Conservation (phyloP, 2,329 filamentous ascomycete species). For the Cladosporium oxysporum region DNA sequence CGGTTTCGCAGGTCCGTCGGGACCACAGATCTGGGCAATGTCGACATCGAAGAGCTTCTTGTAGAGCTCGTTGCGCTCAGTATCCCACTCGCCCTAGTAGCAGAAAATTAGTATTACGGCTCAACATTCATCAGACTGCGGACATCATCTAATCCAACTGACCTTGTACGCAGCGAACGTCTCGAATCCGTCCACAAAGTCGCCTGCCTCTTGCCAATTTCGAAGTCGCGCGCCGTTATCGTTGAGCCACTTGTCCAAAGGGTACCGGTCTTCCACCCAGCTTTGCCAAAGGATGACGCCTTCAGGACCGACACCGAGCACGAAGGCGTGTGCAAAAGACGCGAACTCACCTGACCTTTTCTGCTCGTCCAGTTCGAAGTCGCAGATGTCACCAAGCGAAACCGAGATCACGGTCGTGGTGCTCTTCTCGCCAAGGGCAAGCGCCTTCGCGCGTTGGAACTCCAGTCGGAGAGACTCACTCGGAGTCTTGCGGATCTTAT, state of each 20-base stretch:
- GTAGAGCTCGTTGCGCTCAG: background rate
- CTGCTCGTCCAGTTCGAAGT: background rate
- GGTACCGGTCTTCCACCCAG: background rate
- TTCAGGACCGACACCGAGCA: background rate
- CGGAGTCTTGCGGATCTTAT: background rate
- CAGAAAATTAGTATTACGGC: background rate
- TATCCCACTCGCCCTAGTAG: background rate
- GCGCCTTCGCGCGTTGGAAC: background rate
- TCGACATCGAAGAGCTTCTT: background rate
- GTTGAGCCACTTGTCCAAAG: background rate
- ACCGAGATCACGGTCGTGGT: background rate
- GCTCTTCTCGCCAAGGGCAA: background rate
- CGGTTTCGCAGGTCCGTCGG: background rate
- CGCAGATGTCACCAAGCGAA: background rate
- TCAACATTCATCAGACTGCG: background rate
- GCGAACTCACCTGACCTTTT: background rate
- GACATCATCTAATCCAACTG: background rate
- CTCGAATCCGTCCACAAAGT: background rate
- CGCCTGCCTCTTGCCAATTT: background rate
- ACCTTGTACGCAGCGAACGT: background rate
- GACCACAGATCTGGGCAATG: background rate
- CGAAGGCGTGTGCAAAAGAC: background rate
- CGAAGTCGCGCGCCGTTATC: background rate
- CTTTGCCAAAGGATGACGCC: background rate
- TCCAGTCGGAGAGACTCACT: background rate